Conservation (phyloP, 2,329 filamentous ascomycete species). For the Nemania bipapillata region DNA sequence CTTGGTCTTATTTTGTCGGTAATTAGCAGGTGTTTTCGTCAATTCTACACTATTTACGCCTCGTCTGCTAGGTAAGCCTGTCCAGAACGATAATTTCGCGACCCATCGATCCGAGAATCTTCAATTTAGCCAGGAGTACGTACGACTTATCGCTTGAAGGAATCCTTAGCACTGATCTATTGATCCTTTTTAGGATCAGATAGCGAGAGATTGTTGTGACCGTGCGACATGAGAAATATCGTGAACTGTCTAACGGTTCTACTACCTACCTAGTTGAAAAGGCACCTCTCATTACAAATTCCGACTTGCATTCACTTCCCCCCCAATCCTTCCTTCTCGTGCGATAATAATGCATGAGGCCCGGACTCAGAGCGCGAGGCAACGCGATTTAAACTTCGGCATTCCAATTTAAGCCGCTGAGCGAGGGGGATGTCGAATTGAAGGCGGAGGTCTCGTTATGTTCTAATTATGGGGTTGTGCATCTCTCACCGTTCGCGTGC, state of each 20-base stretch:
- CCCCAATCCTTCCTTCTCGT: background rate
- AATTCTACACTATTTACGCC: slow-evolving; percentile 1
- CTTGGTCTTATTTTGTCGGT: slow-evolving; percentile 8
- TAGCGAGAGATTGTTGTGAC: background rate
- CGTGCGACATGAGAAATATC: background rate
- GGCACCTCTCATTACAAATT: background rate
- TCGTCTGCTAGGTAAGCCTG: background rate
- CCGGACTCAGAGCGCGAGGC: background rate
- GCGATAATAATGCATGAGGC: background rate
- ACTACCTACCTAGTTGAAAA: background rate
- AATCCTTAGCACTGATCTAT: background rate
- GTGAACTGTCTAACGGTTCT: background rate
- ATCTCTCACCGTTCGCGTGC: slow-evolving; percentile 14
- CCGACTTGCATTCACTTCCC: background rate
- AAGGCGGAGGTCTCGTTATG: slow-evolving; percentile 6
- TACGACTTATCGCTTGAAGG: background rate
- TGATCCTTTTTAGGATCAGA: background rate
- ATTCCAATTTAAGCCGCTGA: slow-evolving; percentile 25
- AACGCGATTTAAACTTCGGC: background rate
- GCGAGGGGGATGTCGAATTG: background rate
- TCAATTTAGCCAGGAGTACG: background rate
- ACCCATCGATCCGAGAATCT: background rate
- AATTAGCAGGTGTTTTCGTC: background rate
- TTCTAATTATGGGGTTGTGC: slow-evolving; percentile 34
- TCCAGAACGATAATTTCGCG: background rate